Evolutionary conservation across 331 rosid species (phyloP).

Genomic region (Quercus tomentella): DNA sequence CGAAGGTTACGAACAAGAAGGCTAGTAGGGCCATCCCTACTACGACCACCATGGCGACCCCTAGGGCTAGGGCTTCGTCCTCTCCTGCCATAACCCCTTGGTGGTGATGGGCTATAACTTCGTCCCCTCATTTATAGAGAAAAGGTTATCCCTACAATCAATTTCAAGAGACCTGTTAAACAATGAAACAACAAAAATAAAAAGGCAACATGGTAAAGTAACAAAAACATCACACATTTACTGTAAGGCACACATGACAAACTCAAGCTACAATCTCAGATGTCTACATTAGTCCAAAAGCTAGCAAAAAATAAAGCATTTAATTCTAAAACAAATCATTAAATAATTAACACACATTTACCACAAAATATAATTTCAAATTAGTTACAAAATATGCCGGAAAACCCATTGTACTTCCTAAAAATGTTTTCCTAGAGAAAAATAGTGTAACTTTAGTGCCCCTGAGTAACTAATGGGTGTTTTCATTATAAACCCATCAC

Average conservation of each 20-base stretch:
- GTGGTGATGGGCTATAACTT: constrained; percentile 89
- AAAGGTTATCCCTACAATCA: neutral
- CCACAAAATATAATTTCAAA: too few species aligned
- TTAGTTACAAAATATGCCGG: too few species aligned
- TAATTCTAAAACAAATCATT: too few species aligned
- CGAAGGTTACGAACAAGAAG: constrained; percentile 99
- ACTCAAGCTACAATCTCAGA: neutral
- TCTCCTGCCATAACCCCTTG: constrained; percentile 80
- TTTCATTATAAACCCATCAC: too few species aligned
- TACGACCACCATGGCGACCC: constrained; percentile 75
- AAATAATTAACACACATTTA: too few species aligned
- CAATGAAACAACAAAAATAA: neutral
- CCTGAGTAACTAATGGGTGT: too few species aligned
- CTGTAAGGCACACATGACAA: neutral
- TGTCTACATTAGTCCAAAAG: neutral
- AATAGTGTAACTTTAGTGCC: too few species aligned
- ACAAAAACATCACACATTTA: neutral
- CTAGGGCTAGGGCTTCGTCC: constrained; percentile 94
- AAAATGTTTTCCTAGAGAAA: too few species aligned
- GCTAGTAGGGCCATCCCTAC: constrained; percentile 86
- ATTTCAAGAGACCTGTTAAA: neutral
- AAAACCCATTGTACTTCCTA: too few species aligned
- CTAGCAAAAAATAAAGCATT: neutral
- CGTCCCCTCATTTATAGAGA: constrained; percentile 74
- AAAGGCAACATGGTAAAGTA: neutral